Evolutionary conservation across 1,284 basidiomycete genomes (phyloP), one percentile per base, ranked within the genome.

Genomic region (Ustilago hordei): DNA sequence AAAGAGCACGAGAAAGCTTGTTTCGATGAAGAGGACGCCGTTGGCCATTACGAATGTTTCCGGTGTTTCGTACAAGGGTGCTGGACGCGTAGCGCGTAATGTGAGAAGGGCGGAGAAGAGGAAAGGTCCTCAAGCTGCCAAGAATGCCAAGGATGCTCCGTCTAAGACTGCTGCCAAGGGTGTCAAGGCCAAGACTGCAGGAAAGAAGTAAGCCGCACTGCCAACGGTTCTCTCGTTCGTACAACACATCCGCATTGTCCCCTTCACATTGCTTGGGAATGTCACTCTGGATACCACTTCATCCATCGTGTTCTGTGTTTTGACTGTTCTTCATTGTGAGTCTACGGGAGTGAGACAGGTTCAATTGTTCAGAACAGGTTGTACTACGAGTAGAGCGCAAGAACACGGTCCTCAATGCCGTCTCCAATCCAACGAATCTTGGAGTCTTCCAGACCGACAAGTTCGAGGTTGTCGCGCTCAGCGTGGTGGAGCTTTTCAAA

Each of bases 381-480:
- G 32, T 9, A 38, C 43, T 55, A 77, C 0, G 69, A 57, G 65
- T 85, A 86, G 67, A 82, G 69, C 19, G 69, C 70, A 35, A 86
- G 77, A 11, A 86, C 81, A 9, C 84, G 75, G 43, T 71, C 79
- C 63, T 85, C 84, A 50, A 86, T 76, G n/a, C 82, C 81, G 43
- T 84, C 81, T 17, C 84, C 84, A 48, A 84, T 73, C 84, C 84
- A 86, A 8, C 76, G 59, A 11, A 60, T 61, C 39, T 71, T 69
- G 31, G 67, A 66, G 56, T 75, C 69, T 55, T 79, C 66, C 19
- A 79, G 52, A 86, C 95, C 93, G 1, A 93, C 91, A 82, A 99
- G 92, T 78, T 95, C 92, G 32, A 99, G 90, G 87, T 98, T 98
- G 86, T 98, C 96, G 72, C 90, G 90, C 87, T 99, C 97, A 4